Conservation (phyloP, 139 green algal species). For the Chlorokybus atmophyticus region DNA sequence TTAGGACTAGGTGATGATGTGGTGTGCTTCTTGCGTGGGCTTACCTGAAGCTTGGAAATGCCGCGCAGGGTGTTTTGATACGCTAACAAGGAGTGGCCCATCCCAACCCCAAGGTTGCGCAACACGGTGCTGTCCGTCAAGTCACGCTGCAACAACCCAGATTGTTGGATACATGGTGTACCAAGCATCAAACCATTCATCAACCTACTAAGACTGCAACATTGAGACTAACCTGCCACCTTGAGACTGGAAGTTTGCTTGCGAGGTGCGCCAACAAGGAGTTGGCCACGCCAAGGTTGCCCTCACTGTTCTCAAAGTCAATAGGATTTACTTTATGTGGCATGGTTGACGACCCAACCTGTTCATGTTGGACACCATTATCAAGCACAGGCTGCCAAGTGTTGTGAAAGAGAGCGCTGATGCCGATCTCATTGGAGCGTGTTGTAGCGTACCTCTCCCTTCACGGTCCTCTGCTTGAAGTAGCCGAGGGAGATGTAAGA, state of each 20-base stretch:
- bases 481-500: constrained; percentile 96
- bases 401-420: no score
- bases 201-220: no score
- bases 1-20: no score
- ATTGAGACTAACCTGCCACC: constrained; percentile 17
- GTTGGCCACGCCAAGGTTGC: constrained; percentile 95
- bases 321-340: constrained; percentile 99
- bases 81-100: constrained; percentile 79
- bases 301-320: constrained; percentile 98
- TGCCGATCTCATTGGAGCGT: no score
- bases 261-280: constrained; percentile 80
- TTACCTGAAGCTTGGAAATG: constrained; percentile 79
- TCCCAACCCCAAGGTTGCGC: constrained; percentile 84
- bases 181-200: no score
- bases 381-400: no score
- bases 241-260: constrained; percentile 73
- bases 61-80: constrained; percentile 70
- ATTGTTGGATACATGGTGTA: no score
- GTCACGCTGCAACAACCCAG: constrained; percentile 94
- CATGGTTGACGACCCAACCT: constrained; percentile 92
- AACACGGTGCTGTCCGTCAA: constrained; percentile 96
- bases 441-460: no score
- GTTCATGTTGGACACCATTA: constrained; percentile 51
- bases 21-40: no score
- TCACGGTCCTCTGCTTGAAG: constrained; percentile 67